Evolutionary conservation across 2,329 filamentous ascomycete genomes (phyloP).

Genomic region (Huntiella decipiens): DNA sequence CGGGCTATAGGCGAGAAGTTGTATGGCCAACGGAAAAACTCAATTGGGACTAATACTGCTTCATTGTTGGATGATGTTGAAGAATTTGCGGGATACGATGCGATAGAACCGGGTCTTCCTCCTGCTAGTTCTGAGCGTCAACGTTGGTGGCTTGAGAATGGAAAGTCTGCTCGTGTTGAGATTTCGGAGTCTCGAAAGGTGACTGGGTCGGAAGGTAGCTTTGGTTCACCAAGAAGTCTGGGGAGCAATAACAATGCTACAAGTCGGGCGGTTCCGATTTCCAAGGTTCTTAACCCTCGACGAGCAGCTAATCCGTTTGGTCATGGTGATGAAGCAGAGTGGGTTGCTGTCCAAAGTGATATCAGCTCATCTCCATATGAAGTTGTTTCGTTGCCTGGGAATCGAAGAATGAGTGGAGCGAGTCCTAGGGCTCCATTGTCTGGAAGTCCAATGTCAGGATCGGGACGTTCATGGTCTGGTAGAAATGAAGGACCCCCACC

Average conservation of each 20-base stretch:
- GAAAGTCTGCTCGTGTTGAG: conserved; percentile 55
- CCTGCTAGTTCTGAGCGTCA: conserved; percentile 48
- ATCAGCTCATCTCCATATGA: conserved; percentile 42
- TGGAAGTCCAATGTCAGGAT: conserved; percentile 12
- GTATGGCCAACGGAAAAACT: conserved; percentile 48
- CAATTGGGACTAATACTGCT: conserved; percentile 45
- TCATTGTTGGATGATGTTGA: conserved; percentile 47
- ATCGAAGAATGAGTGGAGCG: not conserved
- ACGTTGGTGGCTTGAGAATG: conserved; percentile 53
- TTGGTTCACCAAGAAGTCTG: conserved; percentile 14
- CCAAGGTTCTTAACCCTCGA: conserved; percentile 50
- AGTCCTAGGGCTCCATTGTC: conserved; percentile 17
- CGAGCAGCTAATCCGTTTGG: conserved; percentile 69
- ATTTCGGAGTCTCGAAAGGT: conserved; percentile 39
- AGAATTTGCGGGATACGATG: conserved; percentile 62
- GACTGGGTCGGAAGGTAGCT: not conserved
- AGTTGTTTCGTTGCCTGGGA: conserved; percentile 21
- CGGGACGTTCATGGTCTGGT: conserved; percentile 14
- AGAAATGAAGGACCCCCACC: conserved; percentile 26
- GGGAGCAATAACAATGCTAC: conserved; percentile 19
- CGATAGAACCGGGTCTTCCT: conserved; percentile 59
- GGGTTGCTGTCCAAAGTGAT: conserved; percentile 47
- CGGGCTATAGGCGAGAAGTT: conserved; percentile 55
- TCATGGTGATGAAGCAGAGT: conserved; percentile 54
- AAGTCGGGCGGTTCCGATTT: not conserved